A percentile compares a stretch with the other conserved stretches of the same genome.
phyloP scores from a whole-genome alignment of 1,284 basidiomycete species.

The Schizophyllum amplum region DNA sequence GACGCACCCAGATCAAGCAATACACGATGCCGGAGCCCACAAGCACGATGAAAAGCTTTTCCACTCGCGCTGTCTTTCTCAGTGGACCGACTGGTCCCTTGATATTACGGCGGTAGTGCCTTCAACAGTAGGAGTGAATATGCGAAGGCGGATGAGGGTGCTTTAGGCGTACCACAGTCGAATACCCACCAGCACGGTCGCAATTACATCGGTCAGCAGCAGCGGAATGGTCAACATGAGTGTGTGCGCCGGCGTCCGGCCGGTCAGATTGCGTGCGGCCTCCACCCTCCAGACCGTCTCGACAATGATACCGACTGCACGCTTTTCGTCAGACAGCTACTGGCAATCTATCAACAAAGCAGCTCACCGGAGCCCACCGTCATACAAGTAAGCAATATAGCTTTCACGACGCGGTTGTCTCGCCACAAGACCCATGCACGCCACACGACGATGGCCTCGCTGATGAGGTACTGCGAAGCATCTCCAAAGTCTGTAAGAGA shows the following conservation, averaged over 20 bases:
- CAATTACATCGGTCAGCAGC: constrained; percentile 8
- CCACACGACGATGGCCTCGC: constrained; percentile 10
- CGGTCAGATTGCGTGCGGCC: constrained; percentile 6
- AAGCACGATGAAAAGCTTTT: constrained; percentile 9
- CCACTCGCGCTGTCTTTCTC: constrained; percentile 3
- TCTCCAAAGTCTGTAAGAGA: background rate
- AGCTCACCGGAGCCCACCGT: constrained; percentile 6
- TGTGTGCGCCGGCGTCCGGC: background rate
- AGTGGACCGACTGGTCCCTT: constrained; percentile 7
- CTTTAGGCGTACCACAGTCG: constrained; percentile 9
- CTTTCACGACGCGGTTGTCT: constrained; percentile 4
- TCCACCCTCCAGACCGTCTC: constrained; percentile 6
- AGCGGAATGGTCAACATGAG: constrained; percentile 12
- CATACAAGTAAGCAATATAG: constrained; percentile 6
- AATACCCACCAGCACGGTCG: constrained; percentile 6
- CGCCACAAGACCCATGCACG: constrained; percentile 11
- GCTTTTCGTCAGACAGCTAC: background rate
- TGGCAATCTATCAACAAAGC: background rate
- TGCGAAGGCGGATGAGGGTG: background rate
- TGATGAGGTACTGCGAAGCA: constrained; percentile 7
- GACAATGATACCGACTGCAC: constrained; percentile 6
- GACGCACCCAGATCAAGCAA: constrained; percentile 10
- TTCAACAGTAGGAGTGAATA: background rate
- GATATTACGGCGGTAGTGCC: constrained; percentile 10
- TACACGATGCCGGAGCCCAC: constrained; percentile 10